Conservation (phyloP, 768 basidiomycete genomes). For the Hygrocybe punicea region DNA sequence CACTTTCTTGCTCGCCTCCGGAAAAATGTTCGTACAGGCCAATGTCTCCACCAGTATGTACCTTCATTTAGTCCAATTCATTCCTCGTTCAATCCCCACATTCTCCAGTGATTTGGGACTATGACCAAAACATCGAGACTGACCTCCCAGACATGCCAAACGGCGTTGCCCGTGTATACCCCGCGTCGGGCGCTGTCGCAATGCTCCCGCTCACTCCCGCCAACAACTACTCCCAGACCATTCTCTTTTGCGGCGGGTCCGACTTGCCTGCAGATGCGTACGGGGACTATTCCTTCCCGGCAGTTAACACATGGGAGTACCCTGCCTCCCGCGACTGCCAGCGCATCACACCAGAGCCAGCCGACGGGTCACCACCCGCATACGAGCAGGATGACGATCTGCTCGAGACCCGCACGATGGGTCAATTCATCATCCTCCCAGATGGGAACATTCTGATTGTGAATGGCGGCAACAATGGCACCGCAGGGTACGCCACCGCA, state of each 20-base stretch:
- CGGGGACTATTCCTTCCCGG: conserved; percentile 74
- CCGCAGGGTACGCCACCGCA: conserved; percentile 75
- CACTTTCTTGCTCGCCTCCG: conserved; percentile 70
- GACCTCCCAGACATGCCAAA: conserved; percentile 70
- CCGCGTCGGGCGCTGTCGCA: conserved; percentile 81
- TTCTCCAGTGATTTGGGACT: conserved; percentile 48
- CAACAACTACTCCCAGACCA: conserved; percentile 81
- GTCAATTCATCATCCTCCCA: conserved; percentile 82
- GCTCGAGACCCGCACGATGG: conserved; percentile 80
- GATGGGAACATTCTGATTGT: conserved; percentile 74
- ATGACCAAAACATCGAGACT: conserved; percentile 53
- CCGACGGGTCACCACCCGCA: conserved; percentile 53
- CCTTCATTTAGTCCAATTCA: conserved; percentile 3
- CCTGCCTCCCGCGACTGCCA: conserved; percentile 74
- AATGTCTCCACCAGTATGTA: conserved; percentile 71
- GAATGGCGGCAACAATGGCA: conserved; percentile 83
- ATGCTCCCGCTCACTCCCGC: conserved; percentile 89
- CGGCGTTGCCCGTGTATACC: conserved; percentile 77
- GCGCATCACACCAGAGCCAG: conserved; percentile 81
- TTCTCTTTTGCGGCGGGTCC: conserved; percentile 89
- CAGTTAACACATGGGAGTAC: conserved; percentile 67
- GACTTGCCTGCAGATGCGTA: conserved; percentile 69
- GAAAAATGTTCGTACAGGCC: conserved; percentile 78
- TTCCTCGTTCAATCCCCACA: conserved; percentile 10
- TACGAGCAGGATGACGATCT: conserved; percentile 76